Evolutionary conservation across 192 early-diverging fungal genomes (phyloP), one percentile per base, ranked within the genome.

Genomic region (Linnemannia elongata): DNA sequence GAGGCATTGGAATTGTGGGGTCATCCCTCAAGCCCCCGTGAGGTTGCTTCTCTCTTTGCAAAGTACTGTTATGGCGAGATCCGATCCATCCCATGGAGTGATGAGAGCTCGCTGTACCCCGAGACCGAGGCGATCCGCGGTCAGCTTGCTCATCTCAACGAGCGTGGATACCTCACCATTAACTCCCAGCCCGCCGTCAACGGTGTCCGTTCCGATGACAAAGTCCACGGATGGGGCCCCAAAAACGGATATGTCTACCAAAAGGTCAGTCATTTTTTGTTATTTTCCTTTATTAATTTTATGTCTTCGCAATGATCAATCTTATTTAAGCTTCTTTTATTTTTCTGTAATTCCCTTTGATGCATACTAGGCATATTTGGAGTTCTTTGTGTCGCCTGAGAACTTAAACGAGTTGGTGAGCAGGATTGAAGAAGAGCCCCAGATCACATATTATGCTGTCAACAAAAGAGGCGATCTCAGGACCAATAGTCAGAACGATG

Each of bases 181-280:
- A 98, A 98, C 81, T 96, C 95, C 27, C 99, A 99, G 90, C 99
- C 98, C 63, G 96, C 97, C 42, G 94, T 99, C 44, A 97, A 99
- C 85, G 97, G 97, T 22, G 95, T 90, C 20, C 82, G 85, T 20
- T 97, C 95, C 68, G 87, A 91, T 45, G 94, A 99, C 81, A 83
- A 89, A 24, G 79, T 94, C 35, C 94, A 94, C 83, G 99, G 99
- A 42, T 99, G 99, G 99, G 99, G 99, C 30, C 99, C 99, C 60
- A 95, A 95, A 78, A 95, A 97, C 83, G 99, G 98, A 6, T 98
- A 96, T 80, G 95, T 99, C 0, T 99, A 97, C 91, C 98, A 99
- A 89, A 99, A 99, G 91, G 88, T 89, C 42, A 1, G 13, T 20
- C 42, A 5, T 44, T 52, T 52, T 44, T 49, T 35, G 60, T 1